Evolutionary conservation across 2,329 filamentous ascomycete species (phyloP).

Genomic region (Myriangium duriaei): DNA sequence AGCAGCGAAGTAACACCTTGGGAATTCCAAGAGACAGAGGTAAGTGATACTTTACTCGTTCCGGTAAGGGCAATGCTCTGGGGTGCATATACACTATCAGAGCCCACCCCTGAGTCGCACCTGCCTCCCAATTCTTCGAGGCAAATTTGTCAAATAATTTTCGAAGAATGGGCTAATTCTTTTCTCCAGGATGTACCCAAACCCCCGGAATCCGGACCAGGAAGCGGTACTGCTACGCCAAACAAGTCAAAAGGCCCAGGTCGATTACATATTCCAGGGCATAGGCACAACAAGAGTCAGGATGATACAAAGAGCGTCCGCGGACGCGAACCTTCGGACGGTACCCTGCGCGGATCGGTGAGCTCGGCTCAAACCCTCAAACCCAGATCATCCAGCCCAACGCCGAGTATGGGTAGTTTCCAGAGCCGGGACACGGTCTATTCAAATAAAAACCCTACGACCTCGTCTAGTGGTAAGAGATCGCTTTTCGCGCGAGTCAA

Average conservation of each 20-base stretch:
- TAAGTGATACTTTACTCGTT: conserved; percentile 13
- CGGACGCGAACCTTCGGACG: conserved; percentile 5
- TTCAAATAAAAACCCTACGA: conserved; percentile 37
- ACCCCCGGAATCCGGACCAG: conserved; percentile 19
- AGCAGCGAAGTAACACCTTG: conserved; percentile 90
- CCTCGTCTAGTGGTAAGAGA: conserved; percentile 42
- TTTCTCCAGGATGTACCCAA: conserved; percentile 16
- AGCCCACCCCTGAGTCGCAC: too few species aligned
- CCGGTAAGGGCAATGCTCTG: neutral
- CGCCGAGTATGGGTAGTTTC: conserved; percentile 58
- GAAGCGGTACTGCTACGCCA: conserved; percentile 15
- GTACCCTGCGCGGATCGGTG: conserved; percentile 30
- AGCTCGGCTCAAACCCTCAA: conserved; percentile 39
- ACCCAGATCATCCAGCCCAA: conserved; percentile 65
- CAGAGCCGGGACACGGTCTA: conserved; percentile 32
- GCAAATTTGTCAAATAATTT: too few species aligned
- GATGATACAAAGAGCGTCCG: conserved; percentile 37
- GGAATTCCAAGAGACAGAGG: conserved; percentile 56
- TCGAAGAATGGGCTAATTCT: too few species aligned
- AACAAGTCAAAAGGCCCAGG: conserved; percentile 27
- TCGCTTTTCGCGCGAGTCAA: conserved; percentile 43
- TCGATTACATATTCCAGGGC: conserved; percentile 53
- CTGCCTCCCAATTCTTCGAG: too few species aligned
- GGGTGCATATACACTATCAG: too few species aligned
- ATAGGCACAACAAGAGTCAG: conserved; percentile 55